These are phyloP conservation scores for Vigna mungo DNA, from an alignment of 306 rosid genomes.

Conservation along the genomic window DNA sequence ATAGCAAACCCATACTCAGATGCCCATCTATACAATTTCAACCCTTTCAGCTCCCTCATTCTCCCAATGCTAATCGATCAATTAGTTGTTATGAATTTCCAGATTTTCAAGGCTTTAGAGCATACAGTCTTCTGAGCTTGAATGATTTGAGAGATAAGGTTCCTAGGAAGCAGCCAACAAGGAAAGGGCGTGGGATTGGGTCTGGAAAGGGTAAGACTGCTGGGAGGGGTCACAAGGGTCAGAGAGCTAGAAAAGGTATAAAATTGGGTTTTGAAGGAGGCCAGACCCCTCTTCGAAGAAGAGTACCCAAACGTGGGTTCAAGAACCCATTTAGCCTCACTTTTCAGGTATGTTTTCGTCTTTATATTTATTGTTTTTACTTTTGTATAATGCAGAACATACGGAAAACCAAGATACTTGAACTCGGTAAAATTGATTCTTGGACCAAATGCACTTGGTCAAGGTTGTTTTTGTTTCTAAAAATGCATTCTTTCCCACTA, in stretches of 20 bases:
- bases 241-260: slow-evolving; percentile 80
- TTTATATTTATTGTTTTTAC: background rate
- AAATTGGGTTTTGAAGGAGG: slow-evolving; percentile 97
- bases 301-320: slow-evolving; percentile 92
- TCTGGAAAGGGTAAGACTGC: slow-evolving; percentile 98
- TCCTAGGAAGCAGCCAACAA: slow-evolving; percentile 87
- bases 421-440: background rate
- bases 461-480: background rate
- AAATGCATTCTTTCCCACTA: background rate
- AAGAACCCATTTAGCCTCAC: slow-evolving; percentile 89
- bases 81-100: slow-evolving; percentile 18
- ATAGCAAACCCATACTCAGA: slow-evolving; percentile 35
- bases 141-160: slow-evolving; percentile 86
- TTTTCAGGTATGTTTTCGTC: slow-evolving; percentile 68
- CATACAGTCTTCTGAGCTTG: slow-evolving; percentile 86
- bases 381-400: slow-evolving; percentile 23
- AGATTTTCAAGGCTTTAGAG: slow-evolving; percentile 57
- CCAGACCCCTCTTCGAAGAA: slow-evolving; percentile 92
- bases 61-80: slow-evolving; percentile 15
- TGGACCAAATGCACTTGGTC: background rate
- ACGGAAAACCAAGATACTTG: background rate
- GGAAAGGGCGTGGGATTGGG: slow-evolving; percentile 99
- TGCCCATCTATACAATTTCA: slow-evolving; percentile 36
- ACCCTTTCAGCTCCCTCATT: slow-evolving; percentile 38
- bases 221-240: slow-evolving; percentile 99